phyloP scores from a whole-genome alignment of 192 early-diverging fungal genomes.

The Haplosporangium gracile region DNA sequence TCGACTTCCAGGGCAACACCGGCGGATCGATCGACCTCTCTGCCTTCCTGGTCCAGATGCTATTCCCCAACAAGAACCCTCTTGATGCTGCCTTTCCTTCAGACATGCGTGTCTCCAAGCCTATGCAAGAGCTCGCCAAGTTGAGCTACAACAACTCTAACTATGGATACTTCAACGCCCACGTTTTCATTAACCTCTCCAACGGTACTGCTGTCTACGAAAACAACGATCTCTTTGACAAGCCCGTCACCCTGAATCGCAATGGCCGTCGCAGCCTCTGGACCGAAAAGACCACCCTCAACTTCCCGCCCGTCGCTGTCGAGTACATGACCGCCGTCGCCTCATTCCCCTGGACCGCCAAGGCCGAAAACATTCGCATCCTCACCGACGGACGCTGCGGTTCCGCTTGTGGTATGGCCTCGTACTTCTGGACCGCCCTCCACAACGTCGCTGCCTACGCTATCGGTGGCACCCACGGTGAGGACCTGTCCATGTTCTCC shows the following conservation, averaged over 20 bases:
- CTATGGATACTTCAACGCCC: background rate
- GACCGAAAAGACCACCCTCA: background rate
- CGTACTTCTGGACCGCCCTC: background rate
- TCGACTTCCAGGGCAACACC: slow-evolving; percentile 10
- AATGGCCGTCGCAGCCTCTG: background rate
- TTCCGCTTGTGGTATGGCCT: slow-evolving; percentile 22
- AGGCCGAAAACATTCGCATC: slow-evolving; percentile 14
- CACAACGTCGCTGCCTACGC: slow-evolving; percentile 7
- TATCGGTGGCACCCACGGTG: slow-evolving; percentile 3
- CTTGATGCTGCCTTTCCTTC: background rate
- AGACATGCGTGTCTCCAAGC: background rate
- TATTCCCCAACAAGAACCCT: slow-evolving; percentile 13
- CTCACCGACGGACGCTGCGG: slow-evolving; percentile 32
- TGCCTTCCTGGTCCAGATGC: background rate
- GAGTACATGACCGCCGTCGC: background rate
- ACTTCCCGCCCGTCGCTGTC: background rate
- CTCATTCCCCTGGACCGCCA: slow-evolving; percentile 16
- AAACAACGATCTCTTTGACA: slow-evolving; percentile 2
- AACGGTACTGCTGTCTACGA: background rate
- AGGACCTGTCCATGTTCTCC: slow-evolving; percentile 28
- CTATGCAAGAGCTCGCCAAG: background rate
- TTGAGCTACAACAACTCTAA: background rate
- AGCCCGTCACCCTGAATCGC: background rate
- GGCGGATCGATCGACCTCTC: slow-evolving; percentile 7
- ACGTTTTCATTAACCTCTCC: background rate